Evolutionary conservation across 2,329 filamentous ascomycete species (phyloP), one percentile per base, ranked within the genome.

Genomic region (Diaporthe australafricana): DNA sequence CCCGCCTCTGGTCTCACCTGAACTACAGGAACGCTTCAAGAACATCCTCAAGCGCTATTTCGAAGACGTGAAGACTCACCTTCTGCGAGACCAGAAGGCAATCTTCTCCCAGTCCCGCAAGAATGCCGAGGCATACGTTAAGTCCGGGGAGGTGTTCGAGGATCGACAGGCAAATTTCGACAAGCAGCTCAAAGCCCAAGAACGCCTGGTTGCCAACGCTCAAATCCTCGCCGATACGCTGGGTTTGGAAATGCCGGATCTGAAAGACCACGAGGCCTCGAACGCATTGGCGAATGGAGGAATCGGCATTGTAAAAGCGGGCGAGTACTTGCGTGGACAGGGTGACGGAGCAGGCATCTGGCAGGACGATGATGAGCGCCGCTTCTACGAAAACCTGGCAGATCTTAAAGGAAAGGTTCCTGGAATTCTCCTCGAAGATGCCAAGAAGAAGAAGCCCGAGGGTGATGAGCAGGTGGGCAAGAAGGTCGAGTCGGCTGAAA

Each of bases 51-150:
- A 88, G 72, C 92, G 93, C 40, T 99, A 99, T 78, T 94, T 98
- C 75, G 94, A 98, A 70, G 95, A 98, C 79, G 94, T 98, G 75
- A 98, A 97, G 79, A 86, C 88, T 20, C 96, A 98, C 78, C 87
- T 99, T 38, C 81, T 95, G 38, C 92, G 94, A n/a, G 95, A 98
- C 77, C 96, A 99, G 80, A 96, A 97, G 81, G 92, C 93, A 50
- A 92, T 99, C 50, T 89, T 91, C 68, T 91, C 89, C 32, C 96
- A 99, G 83, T 94, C 94, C 68, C 94, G 95, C 74, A 95, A 96
- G 76, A 99, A 99, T 82, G 96, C 96, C 0, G 96, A 99, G 82
- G 96, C 96, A 7, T 99, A 99, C 78, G 96, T 99, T 77, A 98
- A 98, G 79, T 98, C 96, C 47, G 96, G 96, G 2, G 96, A 99